These are phyloP conservation scores for Psophocarpus tetragonolobus DNA, from an alignment of 306 rosid species.

Conservation along the genomic window DNA sequence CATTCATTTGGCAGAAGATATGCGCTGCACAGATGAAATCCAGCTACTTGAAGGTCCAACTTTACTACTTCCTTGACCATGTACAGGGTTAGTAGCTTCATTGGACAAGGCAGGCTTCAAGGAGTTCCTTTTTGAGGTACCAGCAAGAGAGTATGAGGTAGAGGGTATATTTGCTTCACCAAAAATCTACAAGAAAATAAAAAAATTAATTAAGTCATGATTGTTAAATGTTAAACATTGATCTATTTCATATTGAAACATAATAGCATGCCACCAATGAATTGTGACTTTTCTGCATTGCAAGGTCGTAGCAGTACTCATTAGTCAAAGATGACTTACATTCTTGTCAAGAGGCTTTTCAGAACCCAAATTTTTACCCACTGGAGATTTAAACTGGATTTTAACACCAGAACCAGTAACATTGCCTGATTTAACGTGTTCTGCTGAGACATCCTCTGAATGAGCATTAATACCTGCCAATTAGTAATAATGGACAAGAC, in stretches of 20 bases:
- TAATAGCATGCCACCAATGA: background rate
- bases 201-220: constrained; percentile 4
- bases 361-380: constrained; percentile 51
- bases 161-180: constrained; percentile 60
- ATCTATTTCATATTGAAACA: background rate
- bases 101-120: constrained; percentile 55
- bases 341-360: constrained; percentile 69
- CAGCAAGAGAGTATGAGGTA: constrained; percentile 57
- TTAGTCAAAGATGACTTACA: constrained; percentile 46
- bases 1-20: constrained; percentile 77
- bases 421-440: constrained; percentile 59
- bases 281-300: background rate
- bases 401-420: constrained; percentile 60
- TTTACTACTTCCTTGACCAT: constrained; percentile 59
- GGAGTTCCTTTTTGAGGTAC: constrained; percentile 60
- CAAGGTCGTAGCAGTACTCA: background rate
- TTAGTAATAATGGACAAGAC: constrained; percentile 10
- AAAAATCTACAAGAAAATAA: constrained; percentile 48
- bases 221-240: constrained; percentile 17
- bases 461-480: constrained; percentile 38
- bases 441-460: constrained; percentile 64
- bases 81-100: constrained; percentile 59
- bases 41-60: constrained; percentile 88
- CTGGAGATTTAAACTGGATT: constrained; percentile 76
- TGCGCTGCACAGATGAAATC: constrained; percentile 82